A percentile compares a stretch with the other conserved stretches of the same genome.
These are phyloP conservation scores for Calonectria ilicicola DNA, from an alignment of 2,329 filamentous ascomycete species.

Conservation along the genomic window DNA sequence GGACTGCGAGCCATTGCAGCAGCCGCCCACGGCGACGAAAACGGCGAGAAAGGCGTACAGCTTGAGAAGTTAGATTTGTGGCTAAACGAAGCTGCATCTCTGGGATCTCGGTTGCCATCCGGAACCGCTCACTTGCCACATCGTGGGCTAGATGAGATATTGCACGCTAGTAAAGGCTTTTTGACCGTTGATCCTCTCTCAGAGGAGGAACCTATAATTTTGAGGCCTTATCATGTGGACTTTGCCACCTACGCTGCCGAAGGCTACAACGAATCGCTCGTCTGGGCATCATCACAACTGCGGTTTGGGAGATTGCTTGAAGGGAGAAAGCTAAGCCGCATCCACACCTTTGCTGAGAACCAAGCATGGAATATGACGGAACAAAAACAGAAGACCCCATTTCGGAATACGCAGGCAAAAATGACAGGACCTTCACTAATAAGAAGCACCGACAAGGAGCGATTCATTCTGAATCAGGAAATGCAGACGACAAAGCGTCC, in stretches of 20 bases:
- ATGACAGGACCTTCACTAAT: not conserved
- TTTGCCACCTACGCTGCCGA: not conserved
- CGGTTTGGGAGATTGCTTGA: not conserved
- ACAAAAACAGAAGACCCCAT: not conserved
- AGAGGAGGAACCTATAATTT: not conserved
- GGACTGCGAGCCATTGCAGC: not conserved
- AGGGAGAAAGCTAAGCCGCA: not conserved
- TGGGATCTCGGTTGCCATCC: not conserved
- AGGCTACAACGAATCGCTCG: not conserved
- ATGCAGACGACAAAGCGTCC: not conserved
- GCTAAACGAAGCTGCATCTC: not conserved
- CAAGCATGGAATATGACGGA: not conserved
- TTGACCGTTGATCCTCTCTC: not conserved
- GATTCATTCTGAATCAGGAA: not conserved
- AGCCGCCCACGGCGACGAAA: not conserved
- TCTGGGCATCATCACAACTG: not conserved
- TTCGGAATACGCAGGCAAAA: not conserved
- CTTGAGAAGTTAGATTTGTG: not conserved
- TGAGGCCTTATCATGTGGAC: not conserved
- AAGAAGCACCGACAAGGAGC: not conserved
- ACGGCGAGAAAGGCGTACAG: not conserved
- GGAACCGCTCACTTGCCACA: not conserved
- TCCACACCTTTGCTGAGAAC: not conserved
- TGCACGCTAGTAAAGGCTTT: not conserved
- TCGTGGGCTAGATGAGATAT: not conserved